A percentile compares a stretch with the other conserved stretches of the same genome.
These are phyloP conservation scores for Dryas integrifolia DNA, from an alignment of 331 rosid species.

Conservation along the genomic window DNA sequence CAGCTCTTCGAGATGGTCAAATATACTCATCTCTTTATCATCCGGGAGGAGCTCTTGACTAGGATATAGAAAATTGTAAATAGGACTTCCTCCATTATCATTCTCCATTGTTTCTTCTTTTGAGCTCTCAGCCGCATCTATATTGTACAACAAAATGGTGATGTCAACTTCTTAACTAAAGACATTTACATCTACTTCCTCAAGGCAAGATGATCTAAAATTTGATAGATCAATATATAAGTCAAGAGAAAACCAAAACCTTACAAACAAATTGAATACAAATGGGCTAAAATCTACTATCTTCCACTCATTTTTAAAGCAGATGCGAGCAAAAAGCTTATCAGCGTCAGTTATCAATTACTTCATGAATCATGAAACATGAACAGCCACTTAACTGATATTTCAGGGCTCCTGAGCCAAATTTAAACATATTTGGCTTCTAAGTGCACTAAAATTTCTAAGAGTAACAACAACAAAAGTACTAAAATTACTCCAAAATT, in stretches of 20 bases:
- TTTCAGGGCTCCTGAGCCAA: background rate
- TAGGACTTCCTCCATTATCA: constrained; percentile 39
- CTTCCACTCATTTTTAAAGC: background rate
- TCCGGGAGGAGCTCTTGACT: constrained; percentile 87
- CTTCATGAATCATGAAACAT: constrained; percentile 4
- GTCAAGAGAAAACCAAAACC: background rate
- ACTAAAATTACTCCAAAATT: background rate
- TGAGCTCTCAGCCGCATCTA: constrained; percentile 35
- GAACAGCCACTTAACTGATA: background rate
- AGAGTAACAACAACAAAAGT: background rate
- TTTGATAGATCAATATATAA: background rate
- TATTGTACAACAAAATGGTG: constrained; percentile 19
- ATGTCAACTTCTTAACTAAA: constrained; percentile 26
- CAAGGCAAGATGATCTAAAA: background rate
- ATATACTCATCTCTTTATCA: constrained; percentile 86
- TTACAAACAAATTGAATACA: background rate
- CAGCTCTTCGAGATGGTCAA: constrained; percentile 94
- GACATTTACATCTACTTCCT: background rate
- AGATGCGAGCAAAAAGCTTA: background rate
- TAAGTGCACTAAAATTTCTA: background rate
- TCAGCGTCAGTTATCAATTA: background rate
- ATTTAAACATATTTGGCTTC: background rate
- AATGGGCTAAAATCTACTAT: background rate
- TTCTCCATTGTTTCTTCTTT: constrained; percentile 26
- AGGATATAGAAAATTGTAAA: constrained; percentile 77